Percentiles rank a stretch among this genome's conserved stretches.
Conservation (phyloP, 2,329 filamentous ascomycete genomes). For the Pseudodiploospora longispora region DNA sequence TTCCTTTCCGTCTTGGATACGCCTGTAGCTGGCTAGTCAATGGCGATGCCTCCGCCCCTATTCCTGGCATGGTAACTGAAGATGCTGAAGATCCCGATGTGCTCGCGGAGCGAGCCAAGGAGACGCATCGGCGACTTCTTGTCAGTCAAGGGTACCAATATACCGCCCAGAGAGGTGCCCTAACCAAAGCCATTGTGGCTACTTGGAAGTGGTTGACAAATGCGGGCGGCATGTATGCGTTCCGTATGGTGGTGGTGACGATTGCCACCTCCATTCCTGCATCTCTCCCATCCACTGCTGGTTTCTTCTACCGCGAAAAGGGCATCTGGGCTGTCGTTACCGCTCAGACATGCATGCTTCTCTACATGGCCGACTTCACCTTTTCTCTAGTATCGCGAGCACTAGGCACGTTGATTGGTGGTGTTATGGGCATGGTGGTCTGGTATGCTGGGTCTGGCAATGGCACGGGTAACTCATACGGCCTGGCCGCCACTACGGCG, state of each 20-base stretch:
- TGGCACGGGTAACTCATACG: conserved; percentile 41
- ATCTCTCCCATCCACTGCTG: conserved; percentile 32
- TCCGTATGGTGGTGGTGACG: conserved; percentile 40
- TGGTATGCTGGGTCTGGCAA: conserved; percentile 45
- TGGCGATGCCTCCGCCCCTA: conserved; percentile 11
- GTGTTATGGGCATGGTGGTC: conserved; percentile 35
- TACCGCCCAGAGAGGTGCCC: conserved; percentile 9
- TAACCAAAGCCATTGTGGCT: conserved; percentile 17
- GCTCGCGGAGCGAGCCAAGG: conserved; percentile 23
- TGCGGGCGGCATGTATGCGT: conserved; percentile 35
- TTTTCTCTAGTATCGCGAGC: conserved; percentile 34
- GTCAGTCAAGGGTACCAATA: conserved; percentile 21
- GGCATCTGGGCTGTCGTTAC: conserved; percentile 46
- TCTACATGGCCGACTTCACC: conserved; percentile 43
- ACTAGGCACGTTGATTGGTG: conserved; percentile 37
- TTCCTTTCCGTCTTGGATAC: conserved; percentile 31
- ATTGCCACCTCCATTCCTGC: conserved; percentile 35
- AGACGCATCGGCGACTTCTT: conserved; percentile 27
- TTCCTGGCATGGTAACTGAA: conserved; percentile 11
- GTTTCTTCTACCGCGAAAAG: conserved; percentile 44
- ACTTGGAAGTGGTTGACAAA: conserved; percentile 34
- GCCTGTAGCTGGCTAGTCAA: conserved; percentile 30
- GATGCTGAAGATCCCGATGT: conserved; percentile 13
- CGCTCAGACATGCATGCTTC: conserved; percentile 37
- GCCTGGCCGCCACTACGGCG: conserved; percentile 36